Evolutionary conservation across 164 flowering plant species (phyloP).

Genomic region (Nymphaea thermarum): DNA sequence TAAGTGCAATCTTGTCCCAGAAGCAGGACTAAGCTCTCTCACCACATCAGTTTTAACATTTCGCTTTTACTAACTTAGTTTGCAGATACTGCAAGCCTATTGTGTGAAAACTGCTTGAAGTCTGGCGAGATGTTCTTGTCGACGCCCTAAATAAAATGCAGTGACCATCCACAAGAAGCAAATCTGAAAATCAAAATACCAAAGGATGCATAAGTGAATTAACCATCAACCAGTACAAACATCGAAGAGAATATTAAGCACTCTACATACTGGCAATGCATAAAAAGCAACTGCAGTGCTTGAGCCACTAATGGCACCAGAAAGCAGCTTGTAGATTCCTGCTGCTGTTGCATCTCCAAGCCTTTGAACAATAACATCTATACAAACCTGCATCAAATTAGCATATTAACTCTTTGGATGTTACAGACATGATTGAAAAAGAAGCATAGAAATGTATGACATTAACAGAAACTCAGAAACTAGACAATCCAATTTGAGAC

Average conservation of each 20-base stretch:
- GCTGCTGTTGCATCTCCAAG: conserved; percentile 99
- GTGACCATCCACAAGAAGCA: conserved; percentile 66
- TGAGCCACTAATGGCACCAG: conserved; percentile 38
- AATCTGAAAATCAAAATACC: conserved; percentile 26
- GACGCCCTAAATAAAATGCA: conserved; percentile 61
- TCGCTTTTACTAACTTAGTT: too few species aligned
- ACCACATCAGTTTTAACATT: too few species aligned
- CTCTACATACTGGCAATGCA: conserved; percentile 70
- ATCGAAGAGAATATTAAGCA: background rate
- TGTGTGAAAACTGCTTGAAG: conserved; percentile 19
- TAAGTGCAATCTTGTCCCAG: too few species aligned
- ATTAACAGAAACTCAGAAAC: too few species aligned
- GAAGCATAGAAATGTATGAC: too few species aligned
- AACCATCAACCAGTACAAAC: background rate
- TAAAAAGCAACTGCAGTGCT: conserved; percentile 53
- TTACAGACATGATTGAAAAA: too few species aligned
- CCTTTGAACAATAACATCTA: conserved; percentile 90
- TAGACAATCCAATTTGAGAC: too few species aligned
- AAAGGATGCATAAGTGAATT: background rate
- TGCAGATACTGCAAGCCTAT: too few species aligned
- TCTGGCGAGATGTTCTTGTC: conserved; percentile 57
- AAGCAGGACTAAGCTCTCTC: too few species aligned
- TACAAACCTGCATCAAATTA: conserved; percentile 56
- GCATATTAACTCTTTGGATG: too few species aligned
- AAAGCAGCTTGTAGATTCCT: conserved; percentile 72